Evolutionary conservation across 768 basidiomycete species (phyloP), one percentile per base, ranked within the genome.

Genomic region (Holtermannia corniformis): DNA sequence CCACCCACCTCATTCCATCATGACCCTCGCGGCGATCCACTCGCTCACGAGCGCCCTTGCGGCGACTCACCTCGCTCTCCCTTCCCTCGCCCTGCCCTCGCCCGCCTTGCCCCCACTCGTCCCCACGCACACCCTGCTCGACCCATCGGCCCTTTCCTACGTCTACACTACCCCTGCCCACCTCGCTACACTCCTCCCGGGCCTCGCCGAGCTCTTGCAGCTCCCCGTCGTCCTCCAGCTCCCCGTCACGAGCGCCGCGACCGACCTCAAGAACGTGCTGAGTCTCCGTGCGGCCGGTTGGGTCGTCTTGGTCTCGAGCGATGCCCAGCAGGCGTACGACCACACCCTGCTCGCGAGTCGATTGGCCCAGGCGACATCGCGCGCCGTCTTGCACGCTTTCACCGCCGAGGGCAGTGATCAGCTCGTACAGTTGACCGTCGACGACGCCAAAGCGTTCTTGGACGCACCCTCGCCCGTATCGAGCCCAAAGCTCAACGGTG

Each of bases 381-480:
- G 81, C 60, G 82, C 84, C 4, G 87, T 93, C n/a, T 76, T 95
- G 22, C 93, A 96, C 68, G 82, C 79, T 13, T 95, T 90, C 72
- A 82, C 85, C 62, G 65, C 76, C 5, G 72, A 65, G 1, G 68
- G 68, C 14, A 75, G 78, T 23, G 58, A 67, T 4, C 65, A 80
- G 11, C 73, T 65, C 14, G 51, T 76, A 19, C 79, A 83, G 58
- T 73, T 86, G 13, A 60, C 78, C 7, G 82, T 82, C 56, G 81
- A 81, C 23, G 73, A 79, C 37, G 75, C 79, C 0, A 28, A 32
- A 28, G 54, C 54, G 14, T 50, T 55, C 44, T 42, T 55, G 41
- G 50, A 48, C 47, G 50, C 55, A 26, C 49, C 51, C 26, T 56
- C 54, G 25, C 47, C 49, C 12, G 44, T 26, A 44, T 50, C 42